Base-by-base conservation (phyloP, 2,329 filamentous ascomycete species). In the Phialophora verrucosa region DNA sequence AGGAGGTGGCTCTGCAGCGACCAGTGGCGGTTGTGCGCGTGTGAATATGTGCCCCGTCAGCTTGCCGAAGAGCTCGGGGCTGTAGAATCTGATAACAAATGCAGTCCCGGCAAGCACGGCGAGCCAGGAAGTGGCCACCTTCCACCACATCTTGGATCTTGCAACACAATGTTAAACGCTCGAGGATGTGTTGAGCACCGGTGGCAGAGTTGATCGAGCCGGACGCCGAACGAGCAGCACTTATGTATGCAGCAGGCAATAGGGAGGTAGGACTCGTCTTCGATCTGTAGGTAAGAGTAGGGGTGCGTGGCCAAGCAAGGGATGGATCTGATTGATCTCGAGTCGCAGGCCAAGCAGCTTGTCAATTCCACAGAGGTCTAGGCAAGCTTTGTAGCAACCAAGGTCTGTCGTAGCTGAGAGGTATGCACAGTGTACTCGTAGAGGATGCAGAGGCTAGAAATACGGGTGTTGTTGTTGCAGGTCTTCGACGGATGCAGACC, bases 51-150 rank as follows among this genome's bases (percentile, higher is more conserved):
- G 56, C 38, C 60, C 59, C 4, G 63, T 63, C 23, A 71, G 57
- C 58, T 66, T 71, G 38, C 63, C 54, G 62, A 71, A 69, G 49
- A 68, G 44, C 7, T 60, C 61, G 29, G 67, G 67, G 32, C 68
- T 70, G 57, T 71, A 71, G 47, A 70, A 68, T 66, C 54, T 67
- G 54, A 63, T 68, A 32, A 66, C 55, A 44, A 61, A 63, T n/a
- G 65, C 62, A 38, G 62, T 56, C 11, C 69, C 27, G 20, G 67
- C 69, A 35, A 68, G 54, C 42, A 71, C 60, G 7, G 69, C 65
- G 29, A 63, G 59, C 67, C 67, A 71, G 20, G 64, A 68, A 29
- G 63, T 64, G 55, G 62, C 63, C 8, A 67, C 66, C 25, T 31
- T 53, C 12, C 55, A 64, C 69, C 67, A 71, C 69, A 71, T 71